phyloP scores from a whole-genome alignment of 768 basidiomycete genomes.

The Bullera alba region DNA sequence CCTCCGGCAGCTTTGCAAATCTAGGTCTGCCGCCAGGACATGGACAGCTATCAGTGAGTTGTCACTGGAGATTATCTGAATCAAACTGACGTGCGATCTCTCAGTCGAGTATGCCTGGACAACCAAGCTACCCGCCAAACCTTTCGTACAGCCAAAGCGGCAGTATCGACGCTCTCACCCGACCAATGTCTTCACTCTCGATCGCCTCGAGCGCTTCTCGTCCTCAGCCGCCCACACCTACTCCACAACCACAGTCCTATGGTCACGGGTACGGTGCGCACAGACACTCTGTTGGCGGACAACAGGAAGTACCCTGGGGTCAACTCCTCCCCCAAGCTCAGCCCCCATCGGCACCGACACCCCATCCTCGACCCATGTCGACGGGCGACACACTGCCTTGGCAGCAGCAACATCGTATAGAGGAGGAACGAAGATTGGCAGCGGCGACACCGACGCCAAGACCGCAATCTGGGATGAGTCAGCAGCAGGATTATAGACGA shows the following conservation, averaged over 20 bases:
- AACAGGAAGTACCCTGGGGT: conserved; percentile 27
- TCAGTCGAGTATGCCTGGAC: conserved; percentile 3
- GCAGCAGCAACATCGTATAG: conserved; percentile 9
- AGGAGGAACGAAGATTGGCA: conserved; percentile 1
- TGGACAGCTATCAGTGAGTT: conserved; percentile 23
- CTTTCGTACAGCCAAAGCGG: not conserved
- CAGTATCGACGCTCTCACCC: conserved; percentile 24
- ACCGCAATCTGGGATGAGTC: not conserved
- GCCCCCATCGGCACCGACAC: conserved; percentile 15
- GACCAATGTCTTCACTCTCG: conserved; percentile 34
- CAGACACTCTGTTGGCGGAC: conserved; percentile 30
- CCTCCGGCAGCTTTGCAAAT: conserved; percentile 25
- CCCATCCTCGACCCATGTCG: conserved; percentile 23
- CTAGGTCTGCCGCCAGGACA: conserved; percentile 35
- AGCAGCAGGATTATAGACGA: conserved; percentile 3
- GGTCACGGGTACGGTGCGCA: conserved; percentile 11
- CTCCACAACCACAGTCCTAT: conserved; percentile 5
- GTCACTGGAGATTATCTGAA: not conserved
- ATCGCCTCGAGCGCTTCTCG: conserved; percentile 13
- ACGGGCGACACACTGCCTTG: conserved; percentile 11
- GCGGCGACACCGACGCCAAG: conserved; percentile 1
- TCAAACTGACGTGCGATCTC: too few species aligned
- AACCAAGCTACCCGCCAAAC: conserved; percentile 5
- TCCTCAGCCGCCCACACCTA: conserved; percentile 15
- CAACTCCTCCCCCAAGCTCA: conserved; percentile 19